These are phyloP conservation scores for Paxillus ammoniavirescens DNA, from an alignment of 768 basidiomycete genomes.

Conservation along the genomic window DNA sequence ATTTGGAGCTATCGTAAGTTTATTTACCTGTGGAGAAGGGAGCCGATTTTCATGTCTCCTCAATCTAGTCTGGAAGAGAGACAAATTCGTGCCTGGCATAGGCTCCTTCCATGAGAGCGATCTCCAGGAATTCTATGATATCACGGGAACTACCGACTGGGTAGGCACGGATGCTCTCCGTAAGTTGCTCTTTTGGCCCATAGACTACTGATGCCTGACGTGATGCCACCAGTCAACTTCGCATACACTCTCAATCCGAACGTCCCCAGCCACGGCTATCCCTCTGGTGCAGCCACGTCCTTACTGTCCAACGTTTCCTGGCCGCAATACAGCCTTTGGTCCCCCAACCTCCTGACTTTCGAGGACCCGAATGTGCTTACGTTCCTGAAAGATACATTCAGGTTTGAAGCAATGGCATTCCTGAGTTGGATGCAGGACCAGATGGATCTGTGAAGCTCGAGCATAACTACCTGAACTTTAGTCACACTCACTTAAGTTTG, in stretches of 20 bases:
- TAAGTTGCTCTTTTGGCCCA: background rate
- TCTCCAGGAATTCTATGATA: slow-evolving; percentile 12
- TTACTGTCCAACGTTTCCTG: slow-evolving; percentile 6
- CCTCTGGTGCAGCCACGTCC: slow-evolving; percentile 6
- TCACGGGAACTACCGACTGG: slow-evolving; percentile 11
- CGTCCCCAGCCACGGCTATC: slow-evolving; percentile 5
- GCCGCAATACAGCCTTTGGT: slow-evolving; percentile 1
- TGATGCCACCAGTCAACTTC: slow-evolving; percentile 13
- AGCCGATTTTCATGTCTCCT: background rate
- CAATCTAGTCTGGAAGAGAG: slow-evolving; percentile 13
- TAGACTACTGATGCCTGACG: background rate
- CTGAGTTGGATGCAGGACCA: slow-evolving; percentile 7
- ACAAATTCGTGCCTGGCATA: slow-evolving; percentile 11
- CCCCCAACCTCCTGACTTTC: slow-evolving; percentile 5
- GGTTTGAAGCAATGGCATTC: slow-evolving; percentile 1
- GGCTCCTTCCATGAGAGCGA: slow-evolving; percentile 20
- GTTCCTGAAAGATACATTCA: slow-evolving; percentile 7
- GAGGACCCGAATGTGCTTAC: slow-evolving; percentile 11
- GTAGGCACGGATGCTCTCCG: slow-evolving; percentile 13
- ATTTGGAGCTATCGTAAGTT: slow-evolving; percentile 14
- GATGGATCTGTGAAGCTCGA: slow-evolving; percentile 7
- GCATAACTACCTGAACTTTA: background rate
- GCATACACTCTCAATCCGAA: slow-evolving; percentile 12
- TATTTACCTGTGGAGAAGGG: background rate
- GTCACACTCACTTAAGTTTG: too few species aligned